Evolutionary conservation across 2,329 filamentous ascomycete species (phyloP), one percentile per base, ranked within the genome.

Genomic region (Trichoderma sp.): DNA sequence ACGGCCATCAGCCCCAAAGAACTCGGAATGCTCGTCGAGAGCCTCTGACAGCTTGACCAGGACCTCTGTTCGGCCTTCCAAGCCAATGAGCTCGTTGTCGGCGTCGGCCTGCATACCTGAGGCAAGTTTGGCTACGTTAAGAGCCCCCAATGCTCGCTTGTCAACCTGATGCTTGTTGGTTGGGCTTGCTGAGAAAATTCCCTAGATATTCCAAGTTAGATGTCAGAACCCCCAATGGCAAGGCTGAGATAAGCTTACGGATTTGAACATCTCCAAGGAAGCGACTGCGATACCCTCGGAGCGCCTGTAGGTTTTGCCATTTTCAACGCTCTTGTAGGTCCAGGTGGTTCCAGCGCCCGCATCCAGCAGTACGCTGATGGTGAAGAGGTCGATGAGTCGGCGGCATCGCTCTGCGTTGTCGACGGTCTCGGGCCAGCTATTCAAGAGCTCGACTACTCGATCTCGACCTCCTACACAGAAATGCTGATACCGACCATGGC

Each of bases 291-390:
- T 86, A 9, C 95, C 95, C 81, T 98, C 96, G 73, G 94, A 97
- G 65, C 96, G 90, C 67, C 90, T 87, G 82, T 95, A 98, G 53
- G 92, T 82, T 74, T 91, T 92, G 71, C 93, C 94, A 74, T 94
- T 97, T 79, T 97, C 94, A 74, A 91, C 91, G 79, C 94, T 97
- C 84, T 93, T 96, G 84, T 97, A 99, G 76, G 90, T 91, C 96
- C 96, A 99, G 75, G 90, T 88, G 3, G 90, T 95, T 53, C 96
- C 96, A 2, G 96, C 94, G 53, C 96, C 96, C 5, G 96, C 93
- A 79, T 97, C 93, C 9, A 97, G 86, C 64, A 97, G 84, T 8
- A 96, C 93, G 64, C 93, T 95, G 74, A 96, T 79, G 56, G 94
- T 84, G 82, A 94, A 95, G 43, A 95, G 86, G 76, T 95, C 93